These are phyloP conservation scores for Phytophthora brassicae DNA, from an alignment of 352 stramenopile species.

Conservation along the genomic window DNA sequence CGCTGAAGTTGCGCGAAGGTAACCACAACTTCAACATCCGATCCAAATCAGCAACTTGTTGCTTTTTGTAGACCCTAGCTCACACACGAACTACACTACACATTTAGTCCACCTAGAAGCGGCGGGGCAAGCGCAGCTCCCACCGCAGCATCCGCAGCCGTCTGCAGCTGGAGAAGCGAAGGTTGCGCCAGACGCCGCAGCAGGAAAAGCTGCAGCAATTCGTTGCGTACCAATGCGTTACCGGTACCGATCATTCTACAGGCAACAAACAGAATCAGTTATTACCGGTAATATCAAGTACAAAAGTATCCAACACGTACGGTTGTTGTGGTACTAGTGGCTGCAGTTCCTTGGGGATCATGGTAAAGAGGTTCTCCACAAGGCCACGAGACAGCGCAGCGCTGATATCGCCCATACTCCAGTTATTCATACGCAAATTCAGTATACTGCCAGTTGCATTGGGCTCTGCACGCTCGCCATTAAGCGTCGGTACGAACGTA, in stretches of 20 bases:
- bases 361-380: slow-evolving; percentile 70
- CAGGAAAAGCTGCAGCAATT: slow-evolving; percentile 60
- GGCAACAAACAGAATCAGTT: background rate
- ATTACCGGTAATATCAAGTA: background rate
- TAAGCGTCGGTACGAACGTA: slow-evolving; percentile 63
- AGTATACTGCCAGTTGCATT: slow-evolving; percentile 41
- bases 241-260: slow-evolving; percentile 72
- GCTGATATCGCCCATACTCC: slow-evolving; percentile 72
- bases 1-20: slow-evolving; percentile 10
- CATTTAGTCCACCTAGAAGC: slow-evolving; percentile 24
- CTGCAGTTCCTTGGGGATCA: slow-evolving; percentile 58
- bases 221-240: slow-evolving; percentile 69
- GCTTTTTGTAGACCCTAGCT: background rate
- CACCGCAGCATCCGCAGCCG: slow-evolving; percentile 55
- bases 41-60: background rate
- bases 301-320: slow-evolving; percentile 29
- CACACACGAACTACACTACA: slow-evolving; percentile 22
- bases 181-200: slow-evolving; percentile 35
- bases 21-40: slow-evolving; percentile 5
- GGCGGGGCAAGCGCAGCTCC: slow-evolving; percentile 50
- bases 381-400: slow-evolving; percentile 63
- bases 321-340: slow-evolving; percentile 30
- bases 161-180: slow-evolving; percentile 42
- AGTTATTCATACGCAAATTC: slow-evolving; percentile 61
- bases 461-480: slow-evolving; percentile 62